Conservation (phyloP, 1,139 yeast genomes). For the Sugiyamaella neomexicana region DNA sequence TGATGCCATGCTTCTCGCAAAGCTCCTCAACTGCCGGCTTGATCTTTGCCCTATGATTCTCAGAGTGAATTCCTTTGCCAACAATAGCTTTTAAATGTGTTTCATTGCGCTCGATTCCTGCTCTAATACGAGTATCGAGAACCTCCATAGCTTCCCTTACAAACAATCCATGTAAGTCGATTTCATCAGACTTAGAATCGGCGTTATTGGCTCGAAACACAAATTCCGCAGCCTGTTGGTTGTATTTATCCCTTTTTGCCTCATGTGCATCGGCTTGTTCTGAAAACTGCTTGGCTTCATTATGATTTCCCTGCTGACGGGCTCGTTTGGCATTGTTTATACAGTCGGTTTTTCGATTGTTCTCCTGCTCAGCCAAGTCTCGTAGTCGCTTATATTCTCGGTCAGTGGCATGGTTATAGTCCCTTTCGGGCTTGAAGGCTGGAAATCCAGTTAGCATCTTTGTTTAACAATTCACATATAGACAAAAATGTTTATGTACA, state of each 20-base stretch:
- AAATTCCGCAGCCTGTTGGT: conserved; percentile 83
- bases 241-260: conserved; percentile 64
- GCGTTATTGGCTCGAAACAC: conserved; percentile 87
- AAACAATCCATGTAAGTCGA: conserved; percentile 88
- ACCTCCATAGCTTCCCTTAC: conserved; percentile 85
- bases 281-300: conserved; percentile 69
- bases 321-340: conserved; percentile 75
- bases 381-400: conserved; percentile 60
- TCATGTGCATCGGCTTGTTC: conserved; percentile 63
- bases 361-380: conserved; percentile 66
- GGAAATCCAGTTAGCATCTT: neutral
- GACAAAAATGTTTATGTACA: too few species aligned
- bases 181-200: conserved; percentile 80
- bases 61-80: conserved; percentile 91
- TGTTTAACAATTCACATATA: neutral
- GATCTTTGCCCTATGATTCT: conserved; percentile 77
- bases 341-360: conserved; percentile 54
- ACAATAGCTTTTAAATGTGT: conserved; percentile 62
- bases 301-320: conserved; percentile 69
- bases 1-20: conserved; percentile 64
- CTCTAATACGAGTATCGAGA: conserved; percentile 69
- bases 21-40: conserved; percentile 85
- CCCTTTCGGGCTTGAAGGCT: conserved; percentile 26
- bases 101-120: conserved; percentile 63
- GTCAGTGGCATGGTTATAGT: conserved; percentile 45